Evolutionary conservation across 225 moss, liverwort and hornwort species (phyloP).

Genomic region (Straminergon stramineum): DNA sequence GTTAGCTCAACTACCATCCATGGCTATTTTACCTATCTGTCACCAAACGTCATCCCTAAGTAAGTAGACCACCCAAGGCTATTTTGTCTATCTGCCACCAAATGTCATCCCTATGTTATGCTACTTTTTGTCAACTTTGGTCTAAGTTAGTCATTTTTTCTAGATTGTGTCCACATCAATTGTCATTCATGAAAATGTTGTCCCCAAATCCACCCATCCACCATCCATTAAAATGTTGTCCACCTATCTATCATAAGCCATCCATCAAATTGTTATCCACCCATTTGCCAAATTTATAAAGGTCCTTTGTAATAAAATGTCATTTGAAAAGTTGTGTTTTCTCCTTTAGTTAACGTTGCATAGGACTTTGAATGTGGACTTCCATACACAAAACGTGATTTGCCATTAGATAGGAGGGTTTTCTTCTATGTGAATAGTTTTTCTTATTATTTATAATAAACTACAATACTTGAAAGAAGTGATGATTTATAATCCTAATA

Average conservation of each 20-base stretch:
- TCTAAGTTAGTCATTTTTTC: not conserved
- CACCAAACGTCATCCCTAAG: too few species aligned
- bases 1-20: accelerated
- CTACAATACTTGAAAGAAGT: not conserved
- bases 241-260: accelerated
- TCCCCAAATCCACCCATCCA: accelerated
- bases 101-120: too few species aligned
- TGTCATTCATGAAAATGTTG: not conserved
- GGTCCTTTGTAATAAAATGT: accelerated
- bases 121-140: not conserved
- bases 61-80: accelerated
- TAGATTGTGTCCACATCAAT: accelerated
- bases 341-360: accelerated
- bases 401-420: not conserved
- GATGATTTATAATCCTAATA: not conserved
- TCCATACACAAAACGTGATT: not conserved
- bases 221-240: too few species aligned
- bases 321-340: accelerated
- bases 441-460: not conserved
- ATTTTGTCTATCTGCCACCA: not conserved
- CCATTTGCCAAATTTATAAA: accelerated
- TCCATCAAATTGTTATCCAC: too few species aligned
- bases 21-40: not conserved
- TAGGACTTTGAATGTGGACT: accelerated
- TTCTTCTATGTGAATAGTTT: not conserved